These are phyloP conservation scores for Xylariaceae sp. DNA, from an alignment of 2,329 filamentous ascomycete genomes.

Conservation along the genomic window DNA sequence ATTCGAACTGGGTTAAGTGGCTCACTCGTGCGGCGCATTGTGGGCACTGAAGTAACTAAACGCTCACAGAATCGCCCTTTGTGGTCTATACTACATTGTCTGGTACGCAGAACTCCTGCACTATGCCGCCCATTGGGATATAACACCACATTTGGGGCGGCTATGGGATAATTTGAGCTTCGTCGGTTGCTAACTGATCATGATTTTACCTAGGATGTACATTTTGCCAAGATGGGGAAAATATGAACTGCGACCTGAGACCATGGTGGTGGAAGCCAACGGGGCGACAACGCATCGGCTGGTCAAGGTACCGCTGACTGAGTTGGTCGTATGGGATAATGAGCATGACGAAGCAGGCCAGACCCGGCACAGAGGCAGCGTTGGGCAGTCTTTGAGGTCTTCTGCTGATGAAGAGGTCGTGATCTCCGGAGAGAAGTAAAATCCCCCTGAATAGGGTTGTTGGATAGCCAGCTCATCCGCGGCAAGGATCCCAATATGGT, in stretches of 20 bases:
- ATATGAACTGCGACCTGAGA: constrained; percentile 55
- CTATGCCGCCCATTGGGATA: background rate
- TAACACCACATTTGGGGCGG: background rate
- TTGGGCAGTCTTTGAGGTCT: too few species aligned
- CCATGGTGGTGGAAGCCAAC: constrained; percentile 48
- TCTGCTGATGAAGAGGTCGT: too few species aligned
- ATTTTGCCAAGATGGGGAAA: constrained; percentile 50
- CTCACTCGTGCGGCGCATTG: background rate
- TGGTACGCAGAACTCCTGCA: constrained; percentile 37
- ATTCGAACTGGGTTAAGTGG: background rate
- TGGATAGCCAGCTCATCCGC: too few species aligned
- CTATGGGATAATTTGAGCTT: background rate
- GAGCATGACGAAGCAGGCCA: constrained; percentile 52
- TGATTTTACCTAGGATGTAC: constrained; percentile 37
- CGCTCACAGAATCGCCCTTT: constrained; percentile 44
- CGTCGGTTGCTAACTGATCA: background rate
- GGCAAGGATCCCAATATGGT: too few species aligned
- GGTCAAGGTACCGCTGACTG: constrained; percentile 49
- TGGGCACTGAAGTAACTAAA: too few species aligned
- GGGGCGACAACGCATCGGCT: constrained; percentile 45
- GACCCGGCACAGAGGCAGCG: too few species aligned
- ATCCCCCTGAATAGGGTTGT: too few species aligned
- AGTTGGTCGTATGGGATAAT: constrained; percentile 56
- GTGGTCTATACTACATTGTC: constrained; percentile 54
- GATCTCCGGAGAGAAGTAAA: too few species aligned